Evolutionary conservation across 2,329 filamentous ascomycete genomes (phyloP).

Genomic region (Penicillium sp.): DNA sequence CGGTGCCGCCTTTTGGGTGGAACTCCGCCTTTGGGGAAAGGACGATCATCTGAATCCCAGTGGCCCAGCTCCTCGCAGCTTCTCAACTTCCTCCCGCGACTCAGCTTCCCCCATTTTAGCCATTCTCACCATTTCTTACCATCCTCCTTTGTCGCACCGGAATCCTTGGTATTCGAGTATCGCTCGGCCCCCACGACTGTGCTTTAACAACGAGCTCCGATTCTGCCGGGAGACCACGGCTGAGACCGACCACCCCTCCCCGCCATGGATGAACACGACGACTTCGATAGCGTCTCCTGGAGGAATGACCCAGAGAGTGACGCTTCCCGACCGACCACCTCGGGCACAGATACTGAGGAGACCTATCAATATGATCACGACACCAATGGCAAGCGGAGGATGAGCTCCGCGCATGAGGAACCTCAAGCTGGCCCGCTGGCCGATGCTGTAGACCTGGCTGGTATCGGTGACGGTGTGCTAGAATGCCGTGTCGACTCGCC

Average conservation of each 20-base stretch:
- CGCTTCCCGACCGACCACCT: constrained; percentile 48
- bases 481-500: constrained; percentile 84
- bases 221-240: constrained; percentile 26
- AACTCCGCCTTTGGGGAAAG: constrained; percentile 33
- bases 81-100: constrained; percentile 27
- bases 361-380: constrained; percentile 43
- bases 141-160: constrained; percentile 2
- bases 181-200: constrained; percentile 14
- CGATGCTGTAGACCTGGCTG: constrained; percentile 64
- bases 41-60: constrained; percentile 32
- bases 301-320: constrained; percentile 64
- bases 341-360: constrained; percentile 50
- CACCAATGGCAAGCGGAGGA: constrained; percentile 56
- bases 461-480: constrained; percentile 74
- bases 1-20: constrained; percentile 29
- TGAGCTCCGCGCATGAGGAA: constrained; percentile 54
- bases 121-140: constrained; percentile 8
- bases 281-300: constrained; percentile 85
- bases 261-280: constrained; percentile 62
- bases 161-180: constrained; percentile 2
- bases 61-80: constrained; percentile 12
- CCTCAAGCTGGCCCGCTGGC: constrained; percentile 58
- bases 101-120: constrained; percentile 18
- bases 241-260: constrained; percentile 25
- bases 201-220: constrained; percentile 20